Evolutionary conservation across 2,329 filamentous ascomycete species (phyloP), one percentile per base, ranked within the genome.

Genomic region (Alternaria alternata): DNA sequence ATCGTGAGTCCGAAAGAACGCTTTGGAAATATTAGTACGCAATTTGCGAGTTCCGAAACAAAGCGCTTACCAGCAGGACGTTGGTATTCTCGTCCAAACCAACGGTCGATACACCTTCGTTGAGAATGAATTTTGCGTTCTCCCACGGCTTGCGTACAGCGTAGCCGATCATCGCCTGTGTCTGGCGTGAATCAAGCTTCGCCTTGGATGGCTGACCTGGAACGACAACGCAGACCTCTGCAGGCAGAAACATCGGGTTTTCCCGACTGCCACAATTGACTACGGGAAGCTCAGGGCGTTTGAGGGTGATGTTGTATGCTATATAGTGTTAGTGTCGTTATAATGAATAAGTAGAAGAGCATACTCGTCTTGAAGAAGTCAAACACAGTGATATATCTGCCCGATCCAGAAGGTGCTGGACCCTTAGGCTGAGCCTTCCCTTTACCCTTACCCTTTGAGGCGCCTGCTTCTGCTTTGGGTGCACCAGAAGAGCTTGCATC

Each of bases 151-250:
- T 65, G 3, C 71, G 61, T n/a, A 72, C 70, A 34, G 72, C 71
- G 24, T 69, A 63, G 8, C 56, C 52, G 36, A 75, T 75, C 72
- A 75, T 75, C 4, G 62, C 30, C 47, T 68, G 65, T 7, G 72
- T 75, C 49, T 75, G 72, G n/a, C n/a, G n/a, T n/a, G n/a, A n/a
- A 34, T 64, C 63, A 5, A 75, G 65, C 56, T 72, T 72, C 14
- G 65, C 39, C 4, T 64, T 66, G 1, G 68, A 57, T n/a, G 66
- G 46, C 48, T 75, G 72, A 6, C 71, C 71, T 1, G 69, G 57
- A 8, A 67, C 14, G 8, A 74, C 70, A 0, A 57, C n/a, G 52
- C 72, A 75, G 6, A 73, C 64, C 57, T 74, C 66, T 14, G 64
- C 53, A 2, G 71, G 71, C 5, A 74, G 61, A 53, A 69, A 74